Evolutionary conservation across 805 yeast species (phyloP).

Genomic region (Starmerella floris): DNA sequence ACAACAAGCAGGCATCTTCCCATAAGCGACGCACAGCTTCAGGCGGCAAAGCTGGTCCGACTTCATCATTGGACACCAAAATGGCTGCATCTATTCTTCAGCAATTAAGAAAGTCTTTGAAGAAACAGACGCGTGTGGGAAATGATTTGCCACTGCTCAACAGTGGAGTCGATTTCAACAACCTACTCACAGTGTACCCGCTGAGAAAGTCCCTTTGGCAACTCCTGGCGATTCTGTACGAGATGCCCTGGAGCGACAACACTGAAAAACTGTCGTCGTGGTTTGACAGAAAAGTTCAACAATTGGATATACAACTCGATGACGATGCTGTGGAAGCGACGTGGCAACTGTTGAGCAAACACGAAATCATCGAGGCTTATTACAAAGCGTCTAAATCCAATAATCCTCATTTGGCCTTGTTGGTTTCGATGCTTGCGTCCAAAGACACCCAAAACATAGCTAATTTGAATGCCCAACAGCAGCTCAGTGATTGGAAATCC

Average conservation of each 20-base stretch:
- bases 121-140: background rate
- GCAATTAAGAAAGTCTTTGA: background rate
- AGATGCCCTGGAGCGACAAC: constrained; percentile 7
- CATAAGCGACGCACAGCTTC: background rate
- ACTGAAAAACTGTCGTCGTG: constrained; percentile 4
- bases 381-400: constrained; percentile 44
- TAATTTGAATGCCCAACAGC: constrained; percentile 38
- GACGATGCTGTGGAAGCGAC: constrained; percentile 34
- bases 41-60: background rate
- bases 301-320: background rate
- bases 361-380: constrained; percentile 51
- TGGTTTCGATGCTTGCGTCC: constrained; percentile 59
- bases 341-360: constrained; percentile 34
- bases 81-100: background rate
- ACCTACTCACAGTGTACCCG: constrained; percentile 1
- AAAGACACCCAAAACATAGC: constrained; percentile 33
- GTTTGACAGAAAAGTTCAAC: constrained; percentile 37
- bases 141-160: constrained; percentile 10
- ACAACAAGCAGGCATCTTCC: background rate
- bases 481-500: constrained; percentile 53
- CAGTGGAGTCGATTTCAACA: constrained; percentile 7
- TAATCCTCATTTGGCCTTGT: constrained; percentile 56
- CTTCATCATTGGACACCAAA: background rate
- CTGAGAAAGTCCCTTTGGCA: constrained; percentile 4
- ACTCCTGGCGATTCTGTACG: constrained; percentile 4